These are phyloP conservation scores for Trametes villosa DNA, from an alignment of 768 basidiomycete genomes.

Conservation along the genomic window DNA sequence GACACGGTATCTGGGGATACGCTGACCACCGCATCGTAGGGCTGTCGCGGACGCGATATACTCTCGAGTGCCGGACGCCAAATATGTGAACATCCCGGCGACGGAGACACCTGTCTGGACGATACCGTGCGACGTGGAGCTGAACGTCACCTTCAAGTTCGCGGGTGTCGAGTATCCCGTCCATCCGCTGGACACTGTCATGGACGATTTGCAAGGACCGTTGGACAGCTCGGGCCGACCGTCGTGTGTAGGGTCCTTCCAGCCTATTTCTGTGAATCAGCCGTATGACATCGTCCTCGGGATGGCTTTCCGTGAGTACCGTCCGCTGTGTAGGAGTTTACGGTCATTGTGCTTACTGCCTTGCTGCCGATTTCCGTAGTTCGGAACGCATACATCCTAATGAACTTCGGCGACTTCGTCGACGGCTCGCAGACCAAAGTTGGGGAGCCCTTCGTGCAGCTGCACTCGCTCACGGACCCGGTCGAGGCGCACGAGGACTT, in stretches of 20 bases:
- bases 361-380: slow-evolving; percentile 26
- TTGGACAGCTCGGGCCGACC: slow-evolving; percentile 29
- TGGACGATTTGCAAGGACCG: slow-evolving; percentile 22
- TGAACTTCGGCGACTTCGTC: slow-evolving; percentile 40
- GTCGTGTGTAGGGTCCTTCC: slow-evolving; percentile 39
- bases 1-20: too few species aligned
- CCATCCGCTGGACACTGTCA: slow-evolving; percentile 39
- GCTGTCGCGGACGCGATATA: slow-evolving; percentile 40
- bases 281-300: slow-evolving; percentile 39
- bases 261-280: slow-evolving; percentile 25
- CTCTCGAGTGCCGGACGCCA: slow-evolving; percentile 37
- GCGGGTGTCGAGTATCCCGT: slow-evolving; percentile 38
- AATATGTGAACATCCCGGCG: slow-evolving; percentile 20
- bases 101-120: slow-evolving; percentile 33
- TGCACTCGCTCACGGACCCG: slow-evolving; percentile 31
- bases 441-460: slow-evolving; percentile 39
- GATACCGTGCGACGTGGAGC: slow-evolving; percentile 38
- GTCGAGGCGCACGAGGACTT: slow-evolving; percentile 37
- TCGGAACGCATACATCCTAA: slow-evolving; percentile 40
- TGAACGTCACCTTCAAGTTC: slow-evolving; percentile 41
- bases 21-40: background rate
- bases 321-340: background rate
- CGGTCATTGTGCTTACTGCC: background rate
- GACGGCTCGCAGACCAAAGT: slow-evolving; percentile 32
- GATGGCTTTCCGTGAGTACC: slow-evolving; percentile 38